Conservation (phyloP, 257 asterid species). For the Przewalskia tangutica region DNA sequence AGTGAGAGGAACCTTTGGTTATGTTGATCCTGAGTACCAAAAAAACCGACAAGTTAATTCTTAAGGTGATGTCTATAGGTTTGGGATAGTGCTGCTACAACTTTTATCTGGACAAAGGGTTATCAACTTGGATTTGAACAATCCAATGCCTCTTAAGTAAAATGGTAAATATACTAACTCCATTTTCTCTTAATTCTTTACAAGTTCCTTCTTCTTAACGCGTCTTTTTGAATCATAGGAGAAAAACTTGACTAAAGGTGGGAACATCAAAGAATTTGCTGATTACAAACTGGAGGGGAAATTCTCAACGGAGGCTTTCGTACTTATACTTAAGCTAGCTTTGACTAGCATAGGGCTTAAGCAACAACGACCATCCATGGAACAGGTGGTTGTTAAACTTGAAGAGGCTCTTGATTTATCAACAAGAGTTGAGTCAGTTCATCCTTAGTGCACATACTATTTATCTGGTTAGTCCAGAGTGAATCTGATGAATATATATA, state of each 20-base stretch:
- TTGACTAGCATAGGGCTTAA: slow-evolving; percentile 50
- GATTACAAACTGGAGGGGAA: slow-evolving; percentile 56
- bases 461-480: not conserved
- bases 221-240: slow-evolving; percentile 36
- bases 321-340: slow-evolving; percentile 39
- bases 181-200: not conserved
- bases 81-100: slow-evolving; percentile 66
- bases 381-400: slow-evolving; percentile 33
- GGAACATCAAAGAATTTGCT: slow-evolving; percentile 49
- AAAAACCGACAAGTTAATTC: slow-evolving; percentile 58
- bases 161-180: slow-evolving; percentile 29
- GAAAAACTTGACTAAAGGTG: slow-evolving; percentile 36
- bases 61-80: slow-evolving; percentile 72
- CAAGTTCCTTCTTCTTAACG: not conserved
- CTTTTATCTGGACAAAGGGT: slow-evolving; percentile 70
- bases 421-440: slow-evolving; percentile 8
- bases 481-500: not conserved
- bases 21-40: slow-evolving; percentile 84
- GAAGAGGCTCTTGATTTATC: slow-evolving; percentile 47
- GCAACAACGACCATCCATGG: slow-evolving; percentile 69
- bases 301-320: slow-evolving; percentile 47
- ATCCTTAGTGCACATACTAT: slow-evolving; percentile 10
- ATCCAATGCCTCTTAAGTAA: slow-evolving; percentile 53
- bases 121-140: slow-evolving; percentile 43
- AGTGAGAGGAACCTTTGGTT: slow-evolving; percentile 81